Conservation (phyloP, 306 rosid genomes). For the Cucumis hystrix region DNA sequence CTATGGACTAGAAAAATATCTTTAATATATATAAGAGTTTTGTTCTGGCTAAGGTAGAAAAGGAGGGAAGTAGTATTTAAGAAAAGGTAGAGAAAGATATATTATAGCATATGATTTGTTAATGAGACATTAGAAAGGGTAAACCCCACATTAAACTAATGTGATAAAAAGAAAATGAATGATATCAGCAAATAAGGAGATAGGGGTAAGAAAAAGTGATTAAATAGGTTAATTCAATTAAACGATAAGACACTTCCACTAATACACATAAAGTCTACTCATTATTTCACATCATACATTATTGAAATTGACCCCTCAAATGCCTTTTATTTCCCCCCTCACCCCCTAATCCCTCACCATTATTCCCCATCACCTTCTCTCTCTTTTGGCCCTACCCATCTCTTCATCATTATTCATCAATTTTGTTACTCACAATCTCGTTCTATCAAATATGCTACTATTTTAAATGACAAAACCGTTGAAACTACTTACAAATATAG, state of each 20-base stretch:
- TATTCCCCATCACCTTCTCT: slow-evolving; percentile 18
- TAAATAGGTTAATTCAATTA: slow-evolving; percentile 6
- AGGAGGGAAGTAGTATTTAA: background rate
- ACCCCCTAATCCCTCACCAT: background rate
- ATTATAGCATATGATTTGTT: background rate
- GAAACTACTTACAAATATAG: too few relatives aligned
- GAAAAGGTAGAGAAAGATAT: background rate
- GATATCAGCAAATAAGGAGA: background rate
- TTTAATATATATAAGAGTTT: background rate
- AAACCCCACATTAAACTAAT: background rate
- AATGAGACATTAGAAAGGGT: background rate
- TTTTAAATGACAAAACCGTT: too few relatives aligned
- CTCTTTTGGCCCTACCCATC: background rate
- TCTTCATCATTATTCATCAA: too few relatives aligned
- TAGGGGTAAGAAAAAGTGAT: background rate
- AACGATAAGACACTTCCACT: slow-evolving; percentile 25
- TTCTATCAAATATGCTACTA: too few relatives aligned
- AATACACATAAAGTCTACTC: slow-evolving; percentile 3
- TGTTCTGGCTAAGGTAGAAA: background rate
- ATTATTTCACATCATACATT: slow-evolving; percentile 9
- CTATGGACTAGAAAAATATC: too few relatives aligned
- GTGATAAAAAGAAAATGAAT: background rate
- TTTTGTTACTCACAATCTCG: too few relatives aligned
- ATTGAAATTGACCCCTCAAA: background rate
- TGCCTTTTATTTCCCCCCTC: background rate